These are phyloP conservation scores for Beauveria australis DNA, from an alignment of 2,329 filamentous ascomycete genomes.

Conservation along the genomic window DNA sequence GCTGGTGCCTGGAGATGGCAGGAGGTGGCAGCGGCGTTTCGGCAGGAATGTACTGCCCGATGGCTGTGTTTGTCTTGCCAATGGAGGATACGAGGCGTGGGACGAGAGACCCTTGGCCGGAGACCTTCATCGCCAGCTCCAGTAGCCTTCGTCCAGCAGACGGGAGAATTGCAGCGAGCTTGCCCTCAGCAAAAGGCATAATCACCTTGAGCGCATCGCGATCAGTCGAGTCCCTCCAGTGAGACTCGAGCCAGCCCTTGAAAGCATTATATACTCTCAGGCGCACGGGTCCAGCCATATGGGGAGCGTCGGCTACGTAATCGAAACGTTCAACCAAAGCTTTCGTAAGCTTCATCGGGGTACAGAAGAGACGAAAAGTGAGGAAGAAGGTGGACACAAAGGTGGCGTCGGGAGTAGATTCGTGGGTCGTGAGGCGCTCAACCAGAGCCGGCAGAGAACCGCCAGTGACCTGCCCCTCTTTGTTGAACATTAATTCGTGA, in stretches of 20 bases:
- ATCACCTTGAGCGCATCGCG: slow-evolving; percentile 68
- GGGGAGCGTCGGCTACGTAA: slow-evolving; percentile 72
- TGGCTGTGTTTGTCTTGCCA: slow-evolving; percentile 75
- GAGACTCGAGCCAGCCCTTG: slow-evolving; percentile 94
- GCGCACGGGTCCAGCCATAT: slow-evolving; percentile 70
- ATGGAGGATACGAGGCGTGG: slow-evolving; percentile 78
- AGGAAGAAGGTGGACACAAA: slow-evolving; percentile 95
- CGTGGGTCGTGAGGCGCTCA: slow-evolving; percentile 88
- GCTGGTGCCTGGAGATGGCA: slow-evolving; percentile 66
- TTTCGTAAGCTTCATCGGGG: slow-evolving; percentile 68
- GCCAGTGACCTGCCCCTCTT: slow-evolving; percentile 89
- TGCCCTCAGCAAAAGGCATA: slow-evolving; percentile 67
- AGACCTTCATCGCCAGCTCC: slow-evolving; percentile 73
- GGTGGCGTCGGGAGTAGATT: slow-evolving; percentile 81
- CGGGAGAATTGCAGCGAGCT: slow-evolving; percentile 60
- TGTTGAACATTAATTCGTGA: slow-evolving; percentile 86
- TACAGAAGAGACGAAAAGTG: slow-evolving; percentile 89
- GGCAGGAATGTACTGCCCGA: slow-evolving; percentile 59
- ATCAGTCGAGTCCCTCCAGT: slow-evolving; percentile 83
- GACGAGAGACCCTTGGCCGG: slow-evolving; percentile 65
- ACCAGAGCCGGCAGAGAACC: slow-evolving; percentile 84
- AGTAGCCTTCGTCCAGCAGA: slow-evolving; percentile 71
- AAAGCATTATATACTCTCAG: slow-evolving; percentile 92
- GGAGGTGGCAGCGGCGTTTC: slow-evolving; percentile 65
- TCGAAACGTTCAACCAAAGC: slow-evolving; percentile 86